A percentile compares a stretch with the other conserved stretches of the same genome.
phyloP scores from a whole-genome alignment of 176 grass and related monocot genomes.

The Oryza officinalis region DNA sequence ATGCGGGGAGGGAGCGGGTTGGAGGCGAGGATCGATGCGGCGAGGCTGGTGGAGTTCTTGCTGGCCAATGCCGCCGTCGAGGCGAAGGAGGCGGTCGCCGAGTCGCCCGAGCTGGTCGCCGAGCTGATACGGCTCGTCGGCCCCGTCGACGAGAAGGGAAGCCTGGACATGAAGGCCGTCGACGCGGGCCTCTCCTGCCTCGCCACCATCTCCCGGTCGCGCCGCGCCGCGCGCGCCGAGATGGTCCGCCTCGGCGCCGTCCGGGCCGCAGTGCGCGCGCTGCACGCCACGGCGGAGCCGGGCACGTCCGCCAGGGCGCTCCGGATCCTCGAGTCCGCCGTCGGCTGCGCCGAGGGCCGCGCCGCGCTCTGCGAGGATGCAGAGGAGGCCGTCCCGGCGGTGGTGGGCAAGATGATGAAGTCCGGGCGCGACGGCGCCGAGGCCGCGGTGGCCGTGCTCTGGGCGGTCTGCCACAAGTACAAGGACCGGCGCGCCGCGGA shows the following conservation, averaged over 20 bases:
- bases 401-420: slow-evolving; percentile 83
- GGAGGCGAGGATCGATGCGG: slow-evolving; percentile 61
- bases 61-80: slow-evolving; percentile 35
- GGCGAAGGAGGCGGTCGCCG: slow-evolving; percentile 29
- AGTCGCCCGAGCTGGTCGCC: slow-evolving; percentile 45
- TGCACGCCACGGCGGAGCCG: slow-evolving; percentile 28
- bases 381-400: slow-evolving; percentile 39
- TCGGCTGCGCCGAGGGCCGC: slow-evolving; percentile 74
- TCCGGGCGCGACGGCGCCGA: slow-evolving; percentile 61
- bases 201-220: slow-evolving; percentile 26
- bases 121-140: slow-evolving; percentile 70
- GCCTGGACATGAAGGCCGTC: slow-evolving; percentile 45
- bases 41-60: slow-evolving; percentile 49
- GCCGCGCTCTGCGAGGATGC: slow-evolving; percentile 69
- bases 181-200: slow-evolving; percentile 54
- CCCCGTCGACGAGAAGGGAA: slow-evolving; percentile 53
- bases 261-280: slow-evolving; percentile 47
- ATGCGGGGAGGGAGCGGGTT: slow-evolving; percentile 38
- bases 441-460: slow-evolving; percentile 78
- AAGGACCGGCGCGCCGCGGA: slow-evolving; percentile 70
- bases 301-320: slow-evolving; percentile 34
- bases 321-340: slow-evolving; percentile 64
- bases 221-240: slow-evolving; percentile 33
- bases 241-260: slow-evolving; percentile 63
- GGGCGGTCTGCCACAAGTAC: slow-evolving; percentile 79